A percentile compares a stretch with the other conserved stretches of the same genome.
phyloP scores from a whole-genome alignment of 148 eudicot genomes.

The Diospyros lotus region DNA sequence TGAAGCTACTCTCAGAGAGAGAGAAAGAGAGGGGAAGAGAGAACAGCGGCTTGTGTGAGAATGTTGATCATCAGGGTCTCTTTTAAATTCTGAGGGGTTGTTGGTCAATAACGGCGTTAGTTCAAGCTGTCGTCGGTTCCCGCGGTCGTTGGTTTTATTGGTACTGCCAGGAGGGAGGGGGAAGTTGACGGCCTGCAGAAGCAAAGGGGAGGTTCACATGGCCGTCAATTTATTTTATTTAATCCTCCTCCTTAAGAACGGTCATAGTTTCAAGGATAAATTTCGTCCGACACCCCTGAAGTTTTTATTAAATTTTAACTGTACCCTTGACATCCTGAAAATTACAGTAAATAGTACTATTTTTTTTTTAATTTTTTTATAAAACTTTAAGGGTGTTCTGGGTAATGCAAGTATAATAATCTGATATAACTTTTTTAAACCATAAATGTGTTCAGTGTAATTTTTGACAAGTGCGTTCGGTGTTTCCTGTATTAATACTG shows the following conservation, averaged over 20 bases:
- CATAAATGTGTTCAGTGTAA: too few relatives aligned
- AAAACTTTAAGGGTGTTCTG: too few relatives aligned
- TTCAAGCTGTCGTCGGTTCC: not conserved
- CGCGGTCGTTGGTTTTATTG: not conserved
- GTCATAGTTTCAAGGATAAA: not conserved
- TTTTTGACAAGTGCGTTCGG: too few relatives aligned
- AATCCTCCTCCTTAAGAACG: too few relatives aligned
- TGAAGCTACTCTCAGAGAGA: not conserved
- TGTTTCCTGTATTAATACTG: too few relatives aligned
- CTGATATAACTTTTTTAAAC: too few relatives aligned
- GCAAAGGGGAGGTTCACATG: constrained; percentile 1
- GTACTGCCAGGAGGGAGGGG: not conserved
- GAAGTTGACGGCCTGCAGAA: constrained; percentile 11
- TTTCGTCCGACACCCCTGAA: not conserved
- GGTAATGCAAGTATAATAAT: too few relatives aligned
- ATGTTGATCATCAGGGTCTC: not conserved
- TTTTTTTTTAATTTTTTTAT: too few relatives aligned
- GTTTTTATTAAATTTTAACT: not conserved
- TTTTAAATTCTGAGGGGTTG: not conserved
- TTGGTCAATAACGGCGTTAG: constrained; percentile 14
- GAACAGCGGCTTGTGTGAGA: not conserved
- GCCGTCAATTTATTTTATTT: too few relatives aligned
- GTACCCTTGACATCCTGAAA: too few relatives aligned
- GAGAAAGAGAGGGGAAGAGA: constrained; percentile 5
- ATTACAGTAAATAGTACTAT: too few relatives aligned